These are phyloP conservation scores for Polytolypa hystricis DNA, from an alignment of 2,329 filamentous ascomycete genomes.

Conservation along the genomic window DNA sequence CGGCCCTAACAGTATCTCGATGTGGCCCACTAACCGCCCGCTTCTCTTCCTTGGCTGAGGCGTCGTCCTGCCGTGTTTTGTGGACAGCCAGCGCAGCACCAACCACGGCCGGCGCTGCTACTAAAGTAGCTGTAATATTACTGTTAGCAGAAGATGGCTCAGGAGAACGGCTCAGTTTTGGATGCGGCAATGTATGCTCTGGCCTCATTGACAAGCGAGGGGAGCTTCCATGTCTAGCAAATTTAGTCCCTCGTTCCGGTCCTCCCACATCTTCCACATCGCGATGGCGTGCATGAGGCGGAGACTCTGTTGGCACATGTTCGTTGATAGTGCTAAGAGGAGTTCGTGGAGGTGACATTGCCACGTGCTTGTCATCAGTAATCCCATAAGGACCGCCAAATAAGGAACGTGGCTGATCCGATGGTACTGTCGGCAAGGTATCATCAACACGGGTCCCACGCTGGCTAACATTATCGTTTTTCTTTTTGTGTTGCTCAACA, in stretches of 20 bases:
- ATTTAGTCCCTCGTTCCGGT: constrained; percentile 33
- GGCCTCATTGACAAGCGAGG: constrained; percentile 31
- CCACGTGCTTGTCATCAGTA: constrained; percentile 13
- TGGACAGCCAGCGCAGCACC: constrained; percentile 14
- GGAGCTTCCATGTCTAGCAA: constrained; percentile 18
- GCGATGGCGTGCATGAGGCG: constrained; percentile 32
- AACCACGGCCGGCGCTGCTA: constrained; percentile 5
- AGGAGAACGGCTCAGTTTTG: constrained; percentile 12
- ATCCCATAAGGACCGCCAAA: constrained; percentile 23
- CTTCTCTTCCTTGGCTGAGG: constrained; percentile 1
- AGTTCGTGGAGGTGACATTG: constrained; percentile 27
- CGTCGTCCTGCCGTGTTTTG: constrained; percentile 21
- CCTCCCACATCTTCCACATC: constrained; percentile 31
- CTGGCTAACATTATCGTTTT: constrained; percentile 9
- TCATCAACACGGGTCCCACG: too few relatives aligned
- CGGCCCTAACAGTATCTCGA: constrained; percentile 19
- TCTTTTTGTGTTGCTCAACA: background rate
- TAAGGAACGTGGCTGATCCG: constrained; percentile 21
- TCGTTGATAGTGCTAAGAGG: constrained; percentile 44
- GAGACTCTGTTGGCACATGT: constrained; percentile 33
- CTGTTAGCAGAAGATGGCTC: background rate
- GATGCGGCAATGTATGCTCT: constrained; percentile 26
- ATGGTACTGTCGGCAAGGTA: constrained; percentile 22
- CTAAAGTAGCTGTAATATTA: constrained; percentile 6
- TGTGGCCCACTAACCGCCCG: constrained; percentile 27